Conservation (phyloP, 495 filamentous ascomycete species). For the Neurospora sublineolata region DNA sequence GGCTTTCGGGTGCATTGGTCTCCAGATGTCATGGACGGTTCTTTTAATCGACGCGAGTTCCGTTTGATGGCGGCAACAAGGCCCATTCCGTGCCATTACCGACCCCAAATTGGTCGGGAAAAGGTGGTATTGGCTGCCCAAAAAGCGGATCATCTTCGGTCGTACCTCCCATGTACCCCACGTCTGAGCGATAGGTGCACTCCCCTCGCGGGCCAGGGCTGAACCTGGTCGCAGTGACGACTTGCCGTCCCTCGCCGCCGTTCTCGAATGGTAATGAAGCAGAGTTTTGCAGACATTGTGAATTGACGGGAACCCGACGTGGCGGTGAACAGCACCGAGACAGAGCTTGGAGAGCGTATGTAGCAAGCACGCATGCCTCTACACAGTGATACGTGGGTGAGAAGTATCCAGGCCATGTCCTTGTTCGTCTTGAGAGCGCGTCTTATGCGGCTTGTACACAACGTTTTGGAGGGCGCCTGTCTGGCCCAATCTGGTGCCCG, state of each 20-base stretch:
- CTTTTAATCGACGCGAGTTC: neutral
- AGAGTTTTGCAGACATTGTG: slow-evolving; percentile 11
- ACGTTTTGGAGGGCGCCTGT: neutral
- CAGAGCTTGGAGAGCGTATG: slow-evolving; percentile 18
- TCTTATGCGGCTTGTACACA: neutral
- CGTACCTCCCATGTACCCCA: slow-evolving; percentile 10
- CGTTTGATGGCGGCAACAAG: slow-evolving; percentile 1
- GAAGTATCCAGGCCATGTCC: slow-evolving; percentile 21
- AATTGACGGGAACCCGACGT: slow-evolving; percentile 21
- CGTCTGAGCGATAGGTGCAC: slow-evolving; percentile 13
- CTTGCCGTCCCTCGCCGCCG: slow-evolving; percentile 15
- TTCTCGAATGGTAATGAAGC: slow-evolving; percentile 4
- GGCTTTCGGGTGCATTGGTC: neutral
- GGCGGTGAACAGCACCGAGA: slow-evolving; percentile 25
- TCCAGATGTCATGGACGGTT: neutral
- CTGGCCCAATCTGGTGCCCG: neutral
- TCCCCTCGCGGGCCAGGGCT: slow-evolving; percentile 3
- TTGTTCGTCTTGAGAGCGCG: slow-evolving; percentile 13
- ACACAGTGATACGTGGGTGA: slow-evolving; percentile 16
- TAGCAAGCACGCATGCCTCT: slow-evolving; percentile 23
- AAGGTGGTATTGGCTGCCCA: neutral
- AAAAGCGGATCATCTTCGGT: slow-evolving; percentile 9
- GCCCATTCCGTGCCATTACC: slow-evolving; percentile 1
- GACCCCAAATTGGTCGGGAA: neutral
- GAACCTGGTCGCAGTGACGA: slow-evolving; percentile 17